Percentiles rank a stretch among this genome's conserved stretches.
Conservation (phyloP, 108 stramenopile genomes). For the Nitzschia sp. region DNA sequence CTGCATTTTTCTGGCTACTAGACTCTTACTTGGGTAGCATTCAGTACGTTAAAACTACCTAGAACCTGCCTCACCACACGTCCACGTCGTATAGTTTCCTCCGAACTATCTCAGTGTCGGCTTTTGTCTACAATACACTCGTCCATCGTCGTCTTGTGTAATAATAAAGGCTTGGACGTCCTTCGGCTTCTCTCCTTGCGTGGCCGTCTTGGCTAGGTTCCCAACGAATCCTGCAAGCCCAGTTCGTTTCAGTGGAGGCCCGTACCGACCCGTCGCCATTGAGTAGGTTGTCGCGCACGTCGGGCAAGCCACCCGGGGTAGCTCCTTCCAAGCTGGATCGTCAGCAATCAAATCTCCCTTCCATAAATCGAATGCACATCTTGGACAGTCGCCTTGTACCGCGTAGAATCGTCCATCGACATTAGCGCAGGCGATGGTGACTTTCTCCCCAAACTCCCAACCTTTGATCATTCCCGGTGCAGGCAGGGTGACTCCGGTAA, state of each 20-base stretch:
- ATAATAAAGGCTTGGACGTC: conserved; percentile 67
- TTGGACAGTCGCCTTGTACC: conserved; percentile 65
- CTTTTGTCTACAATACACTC: conserved; percentile 63
- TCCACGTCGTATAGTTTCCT: no score
- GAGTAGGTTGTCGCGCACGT: conserved; percentile 78
- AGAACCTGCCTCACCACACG: no score
- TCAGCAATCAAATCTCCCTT: conserved; percentile 67
- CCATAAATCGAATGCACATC: conserved; percentile 82
- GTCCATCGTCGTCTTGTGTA: conserved; percentile 64
- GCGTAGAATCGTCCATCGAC: conserved; percentile 70
- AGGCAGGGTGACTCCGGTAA: conserved; percentile 82
- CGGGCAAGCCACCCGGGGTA: conserved; percentile 77
- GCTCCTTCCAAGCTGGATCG: conserved; percentile 57
- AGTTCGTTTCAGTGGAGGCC: conserved; percentile 72
- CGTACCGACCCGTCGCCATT: conserved; percentile 61
- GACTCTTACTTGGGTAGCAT: no score
- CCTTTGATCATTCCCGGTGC: conserved; percentile 66
- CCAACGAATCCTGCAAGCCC: conserved; percentile 77
- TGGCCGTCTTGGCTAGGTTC: conserved; percentile 75
- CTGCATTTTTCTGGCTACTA: no score
- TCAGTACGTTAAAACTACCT: no score
- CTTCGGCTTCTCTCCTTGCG: conserved; percentile 42
- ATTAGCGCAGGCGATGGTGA: conserved; percentile 72
- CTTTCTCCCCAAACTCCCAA: conserved; percentile 81
- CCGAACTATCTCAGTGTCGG: neutral